These are phyloP conservation scores for Claviceps humidiphila DNA, from an alignment of 2,329 filamentous ascomycete genomes.

Conservation along the genomic window DNA sequence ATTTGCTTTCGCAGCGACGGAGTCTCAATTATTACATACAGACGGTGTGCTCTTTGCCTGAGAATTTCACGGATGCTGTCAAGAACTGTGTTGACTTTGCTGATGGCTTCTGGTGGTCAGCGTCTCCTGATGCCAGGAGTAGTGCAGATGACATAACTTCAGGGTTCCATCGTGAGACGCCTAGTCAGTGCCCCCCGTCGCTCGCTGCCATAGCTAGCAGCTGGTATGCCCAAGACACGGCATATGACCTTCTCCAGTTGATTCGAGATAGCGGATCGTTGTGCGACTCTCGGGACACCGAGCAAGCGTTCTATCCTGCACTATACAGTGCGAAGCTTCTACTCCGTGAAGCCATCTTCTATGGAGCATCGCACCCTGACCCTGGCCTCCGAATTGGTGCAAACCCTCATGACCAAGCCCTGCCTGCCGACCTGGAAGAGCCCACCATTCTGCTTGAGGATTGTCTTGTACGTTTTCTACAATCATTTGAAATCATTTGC, in stretches of 20 bases:
- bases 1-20: constrained; percentile 33
- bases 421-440: constrained; percentile 28
- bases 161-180: constrained; percentile 17
- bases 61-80: constrained; percentile 27
- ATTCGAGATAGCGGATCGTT: constrained; percentile 36
- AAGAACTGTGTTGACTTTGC: constrained; percentile 36
- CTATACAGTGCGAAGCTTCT: constrained; percentile 42
- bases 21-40: constrained; percentile 41
- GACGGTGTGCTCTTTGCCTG: constrained; percentile 28
- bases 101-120: constrained; percentile 46
- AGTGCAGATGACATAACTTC: constrained; percentile 9
- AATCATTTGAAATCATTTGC: constrained; percentile 30
- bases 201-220: constrained; percentile 37
- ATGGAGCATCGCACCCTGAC: constrained; percentile 36
- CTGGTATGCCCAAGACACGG: constrained; percentile 34
- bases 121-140: constrained; percentile 27
- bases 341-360: constrained; percentile 40
- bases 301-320: constrained; percentile 35
- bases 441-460: constrained; percentile 35
- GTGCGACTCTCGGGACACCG: constrained; percentile 33
- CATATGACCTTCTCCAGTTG: constrained; percentile 40
- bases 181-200: constrained; percentile 32
- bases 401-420: constrained; percentile 10
- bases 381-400: constrained; percentile 26
- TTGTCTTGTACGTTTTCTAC: constrained; percentile 37